phyloP scores from a whole-genome alignment of 1,284 basidiomycete species.

The Amylostereum areolatum region DNA sequence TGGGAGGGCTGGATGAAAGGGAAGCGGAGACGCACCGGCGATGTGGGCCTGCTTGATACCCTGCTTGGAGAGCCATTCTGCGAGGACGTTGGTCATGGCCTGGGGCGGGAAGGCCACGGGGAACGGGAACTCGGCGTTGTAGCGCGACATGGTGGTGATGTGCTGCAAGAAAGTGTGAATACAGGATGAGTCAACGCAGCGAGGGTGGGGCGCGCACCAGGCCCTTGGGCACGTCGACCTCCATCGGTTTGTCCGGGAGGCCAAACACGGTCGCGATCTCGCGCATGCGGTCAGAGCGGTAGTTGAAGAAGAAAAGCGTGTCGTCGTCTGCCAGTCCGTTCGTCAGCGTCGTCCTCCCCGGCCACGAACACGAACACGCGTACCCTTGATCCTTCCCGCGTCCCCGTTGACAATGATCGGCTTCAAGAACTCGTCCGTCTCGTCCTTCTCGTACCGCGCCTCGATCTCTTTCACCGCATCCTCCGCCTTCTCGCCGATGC shows the following conservation, averaged over 20 bases:
- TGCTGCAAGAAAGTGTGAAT: slow-evolving; percentile 33
- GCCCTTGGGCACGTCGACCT: slow-evolving; percentile 76
- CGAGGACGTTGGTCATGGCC: slow-evolving; percentile 86
- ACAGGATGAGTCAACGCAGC: neutral
- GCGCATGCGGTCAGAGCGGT: slow-evolving; percentile 90
- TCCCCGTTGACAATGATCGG: slow-evolving; percentile 83
- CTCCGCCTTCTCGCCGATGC: slow-evolving; percentile 61
- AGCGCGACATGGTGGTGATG: slow-evolving; percentile 91
- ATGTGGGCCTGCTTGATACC: slow-evolving; percentile 82
- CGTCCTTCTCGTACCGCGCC: slow-evolving; percentile 70
- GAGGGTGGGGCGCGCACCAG: slow-evolving; percentile 42
- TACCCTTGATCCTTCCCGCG: slow-evolving; percentile 76
- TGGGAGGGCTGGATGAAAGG: neutral
- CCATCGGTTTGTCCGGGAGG: slow-evolving; percentile 75
- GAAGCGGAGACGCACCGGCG: slow-evolving; percentile 45
- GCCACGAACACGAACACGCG: slow-evolving; percentile 6
- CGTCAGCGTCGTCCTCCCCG: neutral
- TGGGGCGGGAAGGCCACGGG: slow-evolving; percentile 84
- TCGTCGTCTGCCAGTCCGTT: slow-evolving; percentile 42
- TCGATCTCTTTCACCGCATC: slow-evolving; percentile 66
- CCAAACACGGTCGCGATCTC: slow-evolving; percentile 82
- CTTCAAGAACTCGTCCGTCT: slow-evolving; percentile 92
- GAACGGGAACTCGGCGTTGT: slow-evolving; percentile 87
- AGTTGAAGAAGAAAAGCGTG: slow-evolving; percentile 92
- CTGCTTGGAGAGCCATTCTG: slow-evolving; percentile 80